Evolutionary conservation across 106 monocot species (phyloP).

Genomic region (Phalaenopsis equestris): DNA sequence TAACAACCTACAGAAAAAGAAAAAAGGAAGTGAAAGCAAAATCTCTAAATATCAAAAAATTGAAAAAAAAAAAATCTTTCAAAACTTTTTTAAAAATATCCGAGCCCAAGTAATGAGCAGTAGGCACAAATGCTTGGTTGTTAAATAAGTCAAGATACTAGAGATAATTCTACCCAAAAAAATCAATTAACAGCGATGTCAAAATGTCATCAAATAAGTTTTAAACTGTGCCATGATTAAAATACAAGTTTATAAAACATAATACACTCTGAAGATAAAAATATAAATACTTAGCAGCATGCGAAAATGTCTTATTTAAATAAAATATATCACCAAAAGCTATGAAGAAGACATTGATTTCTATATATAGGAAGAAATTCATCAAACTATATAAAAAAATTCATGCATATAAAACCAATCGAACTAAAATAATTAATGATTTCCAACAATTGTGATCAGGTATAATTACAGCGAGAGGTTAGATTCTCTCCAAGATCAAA

Average conservation of each 20-base stretch:
- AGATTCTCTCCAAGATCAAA: slow-evolving; percentile 93
- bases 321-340: neutral
- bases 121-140: neutral
- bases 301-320: too few relatives aligned
- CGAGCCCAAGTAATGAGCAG: neutral
- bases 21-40: too few relatives aligned
- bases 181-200: neutral
- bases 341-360: neutral
- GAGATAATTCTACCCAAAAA: neutral
- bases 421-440: neutral
- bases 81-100: neutral
- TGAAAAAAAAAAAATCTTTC: neutral
- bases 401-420: neutral
- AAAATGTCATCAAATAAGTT: too few relatives aligned
- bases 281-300: neutral
- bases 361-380: neutral
- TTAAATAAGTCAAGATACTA: neutral
- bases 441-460: slow-evolving; percentile 26
- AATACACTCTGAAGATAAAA: neutral
- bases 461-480: slow-evolving; percentile 93
- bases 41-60: too few relatives aligned
- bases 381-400: neutral
- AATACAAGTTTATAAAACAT: neutral
- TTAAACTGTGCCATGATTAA: too few relatives aligned
- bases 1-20: too few relatives aligned